Evolutionary conservation across 208 protist species (phyloP).

Genomic region (Leishmania amazonensis): DNA sequence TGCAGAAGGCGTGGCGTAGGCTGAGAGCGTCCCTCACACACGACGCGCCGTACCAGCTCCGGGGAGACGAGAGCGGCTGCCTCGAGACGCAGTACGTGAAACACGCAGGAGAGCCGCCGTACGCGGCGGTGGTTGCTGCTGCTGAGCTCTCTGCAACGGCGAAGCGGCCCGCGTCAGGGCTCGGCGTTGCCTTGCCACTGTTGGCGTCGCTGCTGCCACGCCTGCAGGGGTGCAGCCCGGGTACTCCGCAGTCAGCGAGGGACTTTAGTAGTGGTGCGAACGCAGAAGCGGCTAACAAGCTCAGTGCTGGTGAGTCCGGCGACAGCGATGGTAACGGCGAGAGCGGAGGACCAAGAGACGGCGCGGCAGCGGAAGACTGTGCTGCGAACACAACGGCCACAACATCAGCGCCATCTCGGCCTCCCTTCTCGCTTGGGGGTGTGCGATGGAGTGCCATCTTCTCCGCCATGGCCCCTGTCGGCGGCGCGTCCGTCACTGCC

Average conservation of each 20-base stretch:
- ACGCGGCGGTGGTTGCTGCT: conserved; percentile 30
- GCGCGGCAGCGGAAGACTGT: background rate
- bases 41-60: conserved; percentile 22
- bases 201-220: background rate
- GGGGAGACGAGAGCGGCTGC: background rate
- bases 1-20: conserved; percentile 32
- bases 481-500: conserved; percentile 13
- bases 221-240: background rate
- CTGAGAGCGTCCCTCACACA: conserved; percentile 35
- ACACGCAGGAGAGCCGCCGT: conserved; percentile 20
- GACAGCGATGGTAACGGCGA: background rate
- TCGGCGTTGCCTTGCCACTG: background rate
- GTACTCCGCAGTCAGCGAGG: background rate
- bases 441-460: conserved; percentile 4
- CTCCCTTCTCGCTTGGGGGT: conserved; percentile 9
- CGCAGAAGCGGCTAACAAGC: background rate
- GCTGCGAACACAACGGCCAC: background rate
- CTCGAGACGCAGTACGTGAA: conserved; percentile 21
- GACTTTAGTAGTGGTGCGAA: background rate
- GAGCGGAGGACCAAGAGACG: background rate
- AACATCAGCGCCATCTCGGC: background rate
- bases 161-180: background rate
- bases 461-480: background rate
- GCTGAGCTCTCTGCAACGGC: conserved; percentile 11
- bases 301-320: background rate